Evolutionary conservation across 176 grass and related monocot genomes (phyloP).

Genomic region (Sorghum bicolor): Sorghum_bicolor_NCBIv3 NC_012871.2:61431501-61432000

Average conservation of each 20-base stretch:
- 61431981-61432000: conserved; percentile 86
- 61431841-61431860: conserved; percentile 93
- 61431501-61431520: conserved; percentile 6
- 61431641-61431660: background rate
- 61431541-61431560: background rate
- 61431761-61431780: conserved; percentile 76
- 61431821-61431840: conserved; percentile 72
- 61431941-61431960: background rate
- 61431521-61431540: background rate
- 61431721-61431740: conserved; percentile 72
- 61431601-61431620: background rate
- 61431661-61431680: background rate
- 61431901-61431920: background rate
- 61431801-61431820: conserved; percentile 94
- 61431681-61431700: conserved; percentile 10
- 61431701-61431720: conserved; percentile 51
- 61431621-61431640: background rate
- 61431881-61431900: background rate
- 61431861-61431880: conserved; percentile 20
- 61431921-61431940: background rate
- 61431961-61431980: conserved; percentile 74
- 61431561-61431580: conserved; percentile 7
- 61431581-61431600: conserved; percentile 8
- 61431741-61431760: conserved; percentile 80
- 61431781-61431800: conserved; percentile 91